Base-by-base conservation (phyloP, 2,329 filamentous ascomycete species). In the Trichoderma afroharzianum region DNA sequence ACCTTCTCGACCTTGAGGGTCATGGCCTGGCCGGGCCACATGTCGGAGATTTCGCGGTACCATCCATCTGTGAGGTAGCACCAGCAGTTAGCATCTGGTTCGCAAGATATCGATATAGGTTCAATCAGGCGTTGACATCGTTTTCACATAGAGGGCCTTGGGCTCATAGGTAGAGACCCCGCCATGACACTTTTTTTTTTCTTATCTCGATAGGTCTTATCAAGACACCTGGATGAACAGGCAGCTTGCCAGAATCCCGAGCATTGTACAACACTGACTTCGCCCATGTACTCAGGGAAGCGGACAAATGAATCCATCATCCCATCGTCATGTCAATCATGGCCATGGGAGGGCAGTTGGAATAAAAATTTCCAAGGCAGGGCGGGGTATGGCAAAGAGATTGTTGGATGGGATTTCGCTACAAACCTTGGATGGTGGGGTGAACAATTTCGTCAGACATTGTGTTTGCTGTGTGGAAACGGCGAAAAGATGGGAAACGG, bases 11-110 rank as follows among this genome's bases (percentile, higher is more conserved):
- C 96, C 85, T 93, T 94, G 82, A 97, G 92, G 77, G 93, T 98
- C 95, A 98, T 98, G 82, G 96, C 96, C 87, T 98, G 96, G 82
- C 96, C 89, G 74, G 96, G 95, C 96, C 96, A 99, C 95, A 99
- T 98, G 81, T 96, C 87, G 78, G 93, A 97, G 85, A 97, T 95
- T 87, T 99, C 96, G 84, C 94, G 93, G 92, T 99, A 99, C 96
- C 96, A 99, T 86, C 95, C 96, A 97, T 98, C 96, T 97, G 24
- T 28, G 12, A 26, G 28, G 14, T n/a, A 26, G 15, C 26, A 62
- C n/a, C 15, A 50, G 57, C 4, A 6, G 21, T 69, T 28, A 69
- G 67, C 36, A 68, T n/a, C 7, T 14, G 15, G n/a, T 7, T 18
- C 12, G 6, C 8, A 12, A 39, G 18, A 14, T 28, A 36, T 39